Base-by-base conservation (phyloP, 2,329 filamentous ascomycete species). In the Teratosphaeria epicoccoides region DNA sequence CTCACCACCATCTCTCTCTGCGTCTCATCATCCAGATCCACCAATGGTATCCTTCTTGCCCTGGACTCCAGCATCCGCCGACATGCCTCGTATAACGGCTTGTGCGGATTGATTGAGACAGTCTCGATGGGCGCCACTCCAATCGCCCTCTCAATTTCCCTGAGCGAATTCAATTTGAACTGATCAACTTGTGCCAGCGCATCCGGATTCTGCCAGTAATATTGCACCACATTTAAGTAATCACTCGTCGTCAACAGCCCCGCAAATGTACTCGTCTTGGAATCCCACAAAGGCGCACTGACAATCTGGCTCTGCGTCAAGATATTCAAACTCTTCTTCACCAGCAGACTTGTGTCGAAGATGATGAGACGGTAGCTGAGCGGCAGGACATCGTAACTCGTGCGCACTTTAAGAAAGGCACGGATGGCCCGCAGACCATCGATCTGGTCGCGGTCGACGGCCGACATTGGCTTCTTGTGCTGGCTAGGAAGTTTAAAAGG, bases 271-370 rank as follows among this genome's bases (percentile, higher is more conserved):
- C 90, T 95, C 3, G 84, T 87, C 59, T 87, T 85, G 24, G 91
- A 96, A 70, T 98, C 90, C 93, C 93, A 98, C 58, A 98, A 76
- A 48, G 93, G 93, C 49, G 93, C 93, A 25, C 93, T 98, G 51
- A 98, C 93, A 67, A 98, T 98, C 95, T 91, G 88, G 76, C 97
- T 97, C 70, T 97, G 91, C 46, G 89, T 88, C 58, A 98, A 78
- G 61, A 97, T 97, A 65, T 88, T 89, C 64, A 98, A 75, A 70
- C 89, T 96, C 78, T 97, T 96, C 75, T 94, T 95, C 63, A 98
- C 94, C 51, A 96, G 82, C 53, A 98, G 79, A 56, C 90, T 84
- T 56, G 89, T 97, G 71, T 98, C 94, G 68, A 98, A 87, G 58
- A 96, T 82, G 65, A 98, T 94, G 51, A 98, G 82, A 57, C 93